Percentiles rank a stretch among this genome's conserved stretches.
phyloP scores from a whole-genome alignment of 768 basidiomycete genomes.

The Termitomyces sp. region DNA sequence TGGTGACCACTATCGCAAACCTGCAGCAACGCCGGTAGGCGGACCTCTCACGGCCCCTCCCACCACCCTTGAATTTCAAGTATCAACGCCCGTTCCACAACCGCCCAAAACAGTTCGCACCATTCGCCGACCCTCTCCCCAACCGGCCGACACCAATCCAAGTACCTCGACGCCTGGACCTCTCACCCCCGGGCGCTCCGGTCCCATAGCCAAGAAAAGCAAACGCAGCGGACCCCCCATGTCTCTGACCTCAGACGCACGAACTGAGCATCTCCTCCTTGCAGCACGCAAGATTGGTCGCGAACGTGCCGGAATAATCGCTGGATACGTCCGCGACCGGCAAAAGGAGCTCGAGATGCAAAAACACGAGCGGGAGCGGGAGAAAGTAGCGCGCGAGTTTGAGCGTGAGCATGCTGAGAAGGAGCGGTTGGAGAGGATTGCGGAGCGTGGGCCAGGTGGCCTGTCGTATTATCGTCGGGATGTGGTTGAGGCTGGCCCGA shows the following conservation, averaged over 20 bases:
- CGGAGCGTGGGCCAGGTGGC: conserved; percentile 13
- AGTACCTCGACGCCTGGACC: background rate
- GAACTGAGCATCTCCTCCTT: conserved; percentile 63
- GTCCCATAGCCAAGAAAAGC: conserved; percentile 6
- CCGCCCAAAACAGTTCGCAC: conserved; percentile 8
- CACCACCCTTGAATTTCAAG: conserved; percentile 18
- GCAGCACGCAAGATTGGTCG: conserved; percentile 69
- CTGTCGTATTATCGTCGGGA: conserved; percentile 18
- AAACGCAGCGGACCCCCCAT: conserved; percentile 21
- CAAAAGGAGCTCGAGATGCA: conserved; percentile 33
- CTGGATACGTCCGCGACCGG: conserved; percentile 41
- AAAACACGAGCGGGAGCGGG: conserved; percentile 24
- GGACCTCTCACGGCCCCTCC: conserved; percentile 16
- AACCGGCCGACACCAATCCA: background rate
- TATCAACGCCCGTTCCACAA: conserved; percentile 2
- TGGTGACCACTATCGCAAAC: conserved; percentile 20
- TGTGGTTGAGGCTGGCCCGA: conserved; percentile 6
- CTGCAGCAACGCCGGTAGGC: conserved; percentile 9
- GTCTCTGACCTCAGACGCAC: conserved; percentile 54
- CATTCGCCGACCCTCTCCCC: conserved; percentile 5
- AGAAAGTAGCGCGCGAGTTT: conserved; percentile 21
- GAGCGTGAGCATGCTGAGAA: conserved; percentile 26
- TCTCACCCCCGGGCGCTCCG: conserved; percentile 6
- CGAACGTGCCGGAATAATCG: conserved; percentile 50
- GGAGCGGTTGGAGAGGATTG: conserved; percentile 23